Percentiles rank a stretch among this genome's conserved stretches.
These are phyloP conservation scores for Macadamia integrifolia DNA, from an alignment of 164 flowering plant genomes.

Conservation along the genomic window DNA sequence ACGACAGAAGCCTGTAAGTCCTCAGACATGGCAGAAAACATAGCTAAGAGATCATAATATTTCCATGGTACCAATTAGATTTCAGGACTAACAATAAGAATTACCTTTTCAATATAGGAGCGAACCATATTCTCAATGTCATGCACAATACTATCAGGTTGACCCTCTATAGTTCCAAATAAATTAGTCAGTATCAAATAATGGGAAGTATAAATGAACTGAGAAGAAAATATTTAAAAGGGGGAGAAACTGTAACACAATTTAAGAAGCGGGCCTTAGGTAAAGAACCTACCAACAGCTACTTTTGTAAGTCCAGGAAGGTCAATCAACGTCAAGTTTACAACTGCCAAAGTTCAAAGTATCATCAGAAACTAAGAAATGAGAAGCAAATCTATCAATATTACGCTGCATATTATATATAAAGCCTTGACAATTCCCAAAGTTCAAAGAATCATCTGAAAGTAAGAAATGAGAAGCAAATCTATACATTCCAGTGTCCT, in stretches of 20 bases:
- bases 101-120: slow-evolving; percentile 82
- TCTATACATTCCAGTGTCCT: no score
- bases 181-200: not conserved
- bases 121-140: slow-evolving; percentile 92
- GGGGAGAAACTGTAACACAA: not conserved
- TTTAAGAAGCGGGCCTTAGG: not conserved
- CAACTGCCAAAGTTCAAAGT: slow-evolving; percentile 49
- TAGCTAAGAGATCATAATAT: no score
- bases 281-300: slow-evolving; percentile 68
- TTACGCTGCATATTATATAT: not conserved
- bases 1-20: not conserved
- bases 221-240: not conserved
- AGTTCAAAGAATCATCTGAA: no score
- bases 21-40: not conserved
- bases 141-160: slow-evolving; percentile 68
- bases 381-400: not conserved
- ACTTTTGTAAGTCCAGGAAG: slow-evolving; percentile 99
- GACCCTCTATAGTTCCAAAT: slow-evolving; percentile 40
- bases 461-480: no score
- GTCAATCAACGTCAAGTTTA: slow-evolving; percentile 87
- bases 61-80: no score
- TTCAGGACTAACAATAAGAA: not conserved
- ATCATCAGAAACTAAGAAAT: slow-evolving; percentile 1
- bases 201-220: not conserved
- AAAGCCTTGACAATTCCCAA: not conserved